Conservation (phyloP, 345 rosid species). For the Bruguiera parviflora region DNA sequence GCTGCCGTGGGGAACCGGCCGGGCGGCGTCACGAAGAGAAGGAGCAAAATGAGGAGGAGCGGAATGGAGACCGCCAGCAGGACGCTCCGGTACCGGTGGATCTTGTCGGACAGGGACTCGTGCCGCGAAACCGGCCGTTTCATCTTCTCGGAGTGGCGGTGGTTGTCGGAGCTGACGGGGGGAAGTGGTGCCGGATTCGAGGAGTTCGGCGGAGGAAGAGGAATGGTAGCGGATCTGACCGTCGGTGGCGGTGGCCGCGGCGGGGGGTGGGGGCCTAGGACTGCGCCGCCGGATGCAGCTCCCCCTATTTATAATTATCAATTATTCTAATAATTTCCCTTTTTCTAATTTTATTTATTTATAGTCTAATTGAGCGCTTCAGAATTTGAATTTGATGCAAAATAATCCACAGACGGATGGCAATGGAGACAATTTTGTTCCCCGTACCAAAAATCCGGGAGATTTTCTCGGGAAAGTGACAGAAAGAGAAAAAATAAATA, state of each 20-base stretch:
- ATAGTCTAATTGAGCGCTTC: too few relatives aligned
- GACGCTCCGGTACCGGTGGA: conserved; percentile 62
- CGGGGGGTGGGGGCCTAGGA: conserved; percentile 53
- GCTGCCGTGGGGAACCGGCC: conserved; percentile 34
- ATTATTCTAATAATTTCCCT: not conserved
- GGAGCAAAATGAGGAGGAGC: conserved; percentile 50
- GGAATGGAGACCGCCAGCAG: conserved; percentile 66
- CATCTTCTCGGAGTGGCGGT: conserved; percentile 42
- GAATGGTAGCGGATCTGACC: conserved; percentile 95
- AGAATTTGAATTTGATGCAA: too few relatives aligned
- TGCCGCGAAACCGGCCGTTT: conserved; percentile 49
- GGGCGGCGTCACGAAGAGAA: conserved; percentile 59
- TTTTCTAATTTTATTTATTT: not conserved
- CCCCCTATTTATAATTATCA: conserved; percentile 39
- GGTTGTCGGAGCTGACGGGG: conserved; percentile 56
- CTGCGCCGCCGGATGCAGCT: conserved; percentile 83
- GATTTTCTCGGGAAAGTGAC: not conserved
- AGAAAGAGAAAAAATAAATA: not conserved
- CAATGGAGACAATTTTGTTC: too few relatives aligned
- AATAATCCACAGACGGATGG: too few relatives aligned
- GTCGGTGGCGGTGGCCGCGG: conserved; percentile 49
- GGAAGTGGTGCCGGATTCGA: conserved; percentile 6
- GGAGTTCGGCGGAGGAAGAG: conserved; percentile 32
- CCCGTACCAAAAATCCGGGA: too few relatives aligned
- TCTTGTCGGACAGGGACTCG: conserved; percentile 68